Conservation (phyloP, 2,329 filamentous ascomycete genomes). For the Trichoderma cornu-damae region DNA sequence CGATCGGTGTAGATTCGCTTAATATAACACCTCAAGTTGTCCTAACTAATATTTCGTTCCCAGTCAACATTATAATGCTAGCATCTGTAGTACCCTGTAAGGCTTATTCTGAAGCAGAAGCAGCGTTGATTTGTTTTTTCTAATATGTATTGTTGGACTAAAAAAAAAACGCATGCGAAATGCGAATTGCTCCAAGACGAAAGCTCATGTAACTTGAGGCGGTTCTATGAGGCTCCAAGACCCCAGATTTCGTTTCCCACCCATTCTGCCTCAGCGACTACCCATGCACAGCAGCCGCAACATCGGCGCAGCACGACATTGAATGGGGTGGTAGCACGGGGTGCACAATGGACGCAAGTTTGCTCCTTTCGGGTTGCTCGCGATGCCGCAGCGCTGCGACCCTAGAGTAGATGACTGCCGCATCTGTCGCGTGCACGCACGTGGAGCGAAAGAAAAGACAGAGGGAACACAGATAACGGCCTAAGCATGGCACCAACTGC, state of each 20-base stretch:
- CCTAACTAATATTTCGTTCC: background rate
- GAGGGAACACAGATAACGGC: background rate
- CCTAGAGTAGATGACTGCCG: background rate
- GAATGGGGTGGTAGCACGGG: background rate
- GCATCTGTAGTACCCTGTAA: background rate
- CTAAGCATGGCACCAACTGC: background rate
- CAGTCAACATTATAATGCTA: background rate
- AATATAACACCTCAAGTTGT: no score
- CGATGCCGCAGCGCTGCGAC: background rate
- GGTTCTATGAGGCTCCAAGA: background rate
- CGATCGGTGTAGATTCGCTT: no score
- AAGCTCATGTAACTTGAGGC: background rate
- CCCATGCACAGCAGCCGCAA: background rate
- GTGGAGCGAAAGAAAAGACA: background rate
- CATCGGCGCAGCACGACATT: background rate
- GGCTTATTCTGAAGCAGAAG: background rate
- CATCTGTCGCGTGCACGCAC: constrained; percentile 2
- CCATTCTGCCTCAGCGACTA: background rate
- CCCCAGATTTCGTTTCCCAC: background rate
- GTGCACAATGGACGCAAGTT: background rate
- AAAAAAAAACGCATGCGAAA: background rate
- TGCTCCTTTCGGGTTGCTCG: constrained; percentile 1
- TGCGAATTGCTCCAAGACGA: background rate
- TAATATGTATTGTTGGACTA: background rate
- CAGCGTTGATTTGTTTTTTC: background rate